A percentile compares a stretch with the other conserved stretches of the same genome.
These are phyloP conservation scores for Colletotrichum sp. DNA, from an alignment of 2,329 filamentous ascomycete species.

Conservation along the genomic window DNA sequence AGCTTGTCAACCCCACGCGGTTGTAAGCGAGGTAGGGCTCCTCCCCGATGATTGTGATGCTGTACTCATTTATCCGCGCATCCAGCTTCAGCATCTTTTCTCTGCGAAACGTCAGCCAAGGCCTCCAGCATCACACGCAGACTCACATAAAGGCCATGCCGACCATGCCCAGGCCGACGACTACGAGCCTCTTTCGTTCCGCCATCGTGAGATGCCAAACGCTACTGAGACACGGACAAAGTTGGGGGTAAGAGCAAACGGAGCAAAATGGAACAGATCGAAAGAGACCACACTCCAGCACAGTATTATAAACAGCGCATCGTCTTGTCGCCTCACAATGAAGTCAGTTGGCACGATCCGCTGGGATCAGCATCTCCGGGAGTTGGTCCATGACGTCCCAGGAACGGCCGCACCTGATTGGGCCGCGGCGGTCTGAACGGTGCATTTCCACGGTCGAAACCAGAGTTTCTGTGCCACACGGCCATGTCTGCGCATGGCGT, in stretches of 20 bases:
- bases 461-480: background rate
- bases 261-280: background rate
- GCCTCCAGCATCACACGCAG: fast-evolving
- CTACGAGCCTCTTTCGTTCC: conserved; percentile 72
- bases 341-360: conserved; percentile 15
- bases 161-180: conserved; percentile 92
- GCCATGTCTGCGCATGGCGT: background rate
- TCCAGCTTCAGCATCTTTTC: conserved; percentile 91
- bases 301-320: conserved; percentile 4
- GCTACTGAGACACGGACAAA: background rate
- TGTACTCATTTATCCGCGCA: conserved; percentile 75
- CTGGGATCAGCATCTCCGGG: conserved; percentile 21
- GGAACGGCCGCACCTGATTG: background rate
- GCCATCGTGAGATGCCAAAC: conserved; percentile 37
- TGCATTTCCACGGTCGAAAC: conserved; percentile 14
- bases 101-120: conserved; percentile 45
- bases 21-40: conserved; percentile 91
- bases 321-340: background rate
- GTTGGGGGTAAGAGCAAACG: background rate
- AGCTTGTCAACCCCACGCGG: conserved; percentile 85
- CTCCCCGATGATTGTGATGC: conserved; percentile 85
- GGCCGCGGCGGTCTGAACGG: background rate
- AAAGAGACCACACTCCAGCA: background rate
- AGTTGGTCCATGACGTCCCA: background rate
- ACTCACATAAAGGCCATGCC: conserved; percentile 86